A percentile compares a stretch with the other conserved stretches of the same genome.
Evolutionary conservation across 495 filamentous ascomycete species (phyloP).

Genomic region (Penicillium lagena): DNA sequence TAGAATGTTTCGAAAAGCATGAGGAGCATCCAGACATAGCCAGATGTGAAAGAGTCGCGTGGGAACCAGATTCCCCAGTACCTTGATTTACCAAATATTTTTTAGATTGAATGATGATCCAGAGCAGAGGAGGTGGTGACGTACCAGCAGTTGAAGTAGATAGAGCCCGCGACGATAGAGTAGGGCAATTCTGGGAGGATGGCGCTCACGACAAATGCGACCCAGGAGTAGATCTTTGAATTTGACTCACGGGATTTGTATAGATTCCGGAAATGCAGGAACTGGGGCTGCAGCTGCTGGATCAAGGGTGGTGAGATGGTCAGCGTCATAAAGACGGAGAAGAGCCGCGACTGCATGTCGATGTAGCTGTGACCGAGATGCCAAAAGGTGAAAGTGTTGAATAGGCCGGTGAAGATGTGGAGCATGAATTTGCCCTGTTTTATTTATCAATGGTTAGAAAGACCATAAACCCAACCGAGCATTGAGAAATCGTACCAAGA

Average conservation of each 20-base stretch:
- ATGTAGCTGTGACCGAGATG: constrained; percentile 48
- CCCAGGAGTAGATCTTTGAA: constrained; percentile 49
- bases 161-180: constrained; percentile 40
- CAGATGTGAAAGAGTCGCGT: constrained; percentile 46
- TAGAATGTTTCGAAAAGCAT: constrained; percentile 71
- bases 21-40: constrained; percentile 51
- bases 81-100: constrained; percentile 7
- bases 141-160: constrained; percentile 57
- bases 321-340: constrained; percentile 67
- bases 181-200: constrained; percentile 49
- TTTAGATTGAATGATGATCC: not conserved
- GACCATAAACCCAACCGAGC: no score
- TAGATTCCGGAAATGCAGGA: constrained; percentile 38
- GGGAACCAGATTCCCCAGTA: constrained; percentile 50
- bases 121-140: not conserved
- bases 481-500: constrained; percentile 26
- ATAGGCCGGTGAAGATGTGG: constrained; percentile 59
- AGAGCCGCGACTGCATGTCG: constrained; percentile 60
- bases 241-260: constrained; percentile 44
- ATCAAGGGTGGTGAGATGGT: constrained; percentile 58
- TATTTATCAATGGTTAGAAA: not conserved
- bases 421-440: constrained; percentile 51
- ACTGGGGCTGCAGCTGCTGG: constrained; percentile 51
- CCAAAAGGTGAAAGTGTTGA: constrained; percentile 63
- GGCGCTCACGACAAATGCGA: constrained; percentile 40